phyloP scores from a whole-genome alignment of 2,329 filamentous ascomycete genomes.

The Phoma sp. region DNA sequence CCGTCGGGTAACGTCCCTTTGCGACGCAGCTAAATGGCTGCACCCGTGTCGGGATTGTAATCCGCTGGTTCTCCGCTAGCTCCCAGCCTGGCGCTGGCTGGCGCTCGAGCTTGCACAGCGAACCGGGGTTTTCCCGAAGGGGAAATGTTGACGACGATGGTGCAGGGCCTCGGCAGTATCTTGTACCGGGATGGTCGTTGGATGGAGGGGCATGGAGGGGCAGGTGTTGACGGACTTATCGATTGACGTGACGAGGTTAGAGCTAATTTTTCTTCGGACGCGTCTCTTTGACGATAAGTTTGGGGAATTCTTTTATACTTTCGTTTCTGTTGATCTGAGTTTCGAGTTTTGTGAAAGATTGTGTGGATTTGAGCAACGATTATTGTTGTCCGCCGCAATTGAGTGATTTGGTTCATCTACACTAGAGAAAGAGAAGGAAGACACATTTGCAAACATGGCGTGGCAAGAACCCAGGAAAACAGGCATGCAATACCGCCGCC shows the following conservation, averaged over 20 bases:
- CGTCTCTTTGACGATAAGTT: background rate
- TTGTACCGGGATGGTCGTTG: background rate
- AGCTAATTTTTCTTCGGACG: background rate
- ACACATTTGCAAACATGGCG: conserved; percentile 22
- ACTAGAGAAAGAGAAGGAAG: background rate
- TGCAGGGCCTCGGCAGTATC: background rate
- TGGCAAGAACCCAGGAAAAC: conserved; percentile 41
- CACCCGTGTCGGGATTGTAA: background rate
- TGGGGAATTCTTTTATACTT: too few species aligned
- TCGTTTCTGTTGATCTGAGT: too few species aligned
- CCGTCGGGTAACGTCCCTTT: too few species aligned
- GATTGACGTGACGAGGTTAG: background rate
- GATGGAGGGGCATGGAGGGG: background rate
- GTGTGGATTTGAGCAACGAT: too few species aligned
- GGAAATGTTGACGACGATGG: background rate
- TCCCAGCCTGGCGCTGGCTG: too few species aligned
- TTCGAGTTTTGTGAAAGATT: too few species aligned
- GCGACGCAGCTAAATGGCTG: too few species aligned
- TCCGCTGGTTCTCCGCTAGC: conserved; percentile 7
- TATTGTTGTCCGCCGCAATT: too few species aligned
- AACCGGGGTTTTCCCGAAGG: background rate
- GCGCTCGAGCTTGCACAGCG: background rate
- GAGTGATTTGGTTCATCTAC: background rate
- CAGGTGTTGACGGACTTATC: background rate
- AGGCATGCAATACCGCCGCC: conserved; percentile 67